Percentiles rank a stretch among this genome's conserved stretches.
phyloP scores from a whole-genome alignment of 805 yeast species.

The Saccharomyces paradoxus region DNA sequence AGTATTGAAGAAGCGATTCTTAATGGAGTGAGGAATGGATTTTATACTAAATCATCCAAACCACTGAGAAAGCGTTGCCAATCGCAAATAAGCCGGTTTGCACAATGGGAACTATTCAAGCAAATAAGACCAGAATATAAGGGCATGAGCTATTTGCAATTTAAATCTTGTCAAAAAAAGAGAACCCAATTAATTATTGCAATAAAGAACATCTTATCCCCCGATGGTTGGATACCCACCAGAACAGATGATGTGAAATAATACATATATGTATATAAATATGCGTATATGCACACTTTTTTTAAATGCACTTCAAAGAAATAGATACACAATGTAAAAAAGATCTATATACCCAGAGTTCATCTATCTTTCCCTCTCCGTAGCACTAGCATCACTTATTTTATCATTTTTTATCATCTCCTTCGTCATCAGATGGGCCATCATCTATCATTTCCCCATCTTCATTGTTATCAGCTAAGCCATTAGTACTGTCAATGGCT shows the following conservation, averaged over 20 bases:
- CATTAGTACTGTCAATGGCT: conserved; percentile 40
- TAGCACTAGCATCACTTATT: neutral
- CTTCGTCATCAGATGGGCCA: conserved; percentile 22
- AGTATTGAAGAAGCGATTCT: conserved; percentile 33
- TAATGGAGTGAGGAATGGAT: conserved; percentile 57
- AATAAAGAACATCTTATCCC: conserved; percentile 22
- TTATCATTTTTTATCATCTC: conserved; percentile 2
- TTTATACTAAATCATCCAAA: conserved; percentile 35
- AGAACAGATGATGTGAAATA: conserved; percentile 31
- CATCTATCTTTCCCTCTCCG: neutral
- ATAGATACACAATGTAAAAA: neutral
- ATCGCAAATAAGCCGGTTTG: conserved; percentile 17
- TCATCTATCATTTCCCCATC: conserved; percentile 34
- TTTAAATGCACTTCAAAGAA: neutral
- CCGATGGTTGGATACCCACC: conserved; percentile 44
- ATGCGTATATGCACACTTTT: neutral
- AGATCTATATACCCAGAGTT: neutral
- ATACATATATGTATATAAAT: neutral
- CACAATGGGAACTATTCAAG: conserved; percentile 20
- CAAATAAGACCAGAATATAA: conserved; percentile 1
- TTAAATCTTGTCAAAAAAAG: conserved; percentile 21
- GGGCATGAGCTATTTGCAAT: conserved; percentile 24
- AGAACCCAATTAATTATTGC: conserved; percentile 28
- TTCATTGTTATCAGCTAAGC: conserved; percentile 29
- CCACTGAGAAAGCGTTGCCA: conserved; percentile 38